Evolutionary conservation across 2,329 filamentous ascomycete genomes (phyloP), one percentile per base, ranked within the genome.

Genomic region (Penicillium sp.): DNA sequence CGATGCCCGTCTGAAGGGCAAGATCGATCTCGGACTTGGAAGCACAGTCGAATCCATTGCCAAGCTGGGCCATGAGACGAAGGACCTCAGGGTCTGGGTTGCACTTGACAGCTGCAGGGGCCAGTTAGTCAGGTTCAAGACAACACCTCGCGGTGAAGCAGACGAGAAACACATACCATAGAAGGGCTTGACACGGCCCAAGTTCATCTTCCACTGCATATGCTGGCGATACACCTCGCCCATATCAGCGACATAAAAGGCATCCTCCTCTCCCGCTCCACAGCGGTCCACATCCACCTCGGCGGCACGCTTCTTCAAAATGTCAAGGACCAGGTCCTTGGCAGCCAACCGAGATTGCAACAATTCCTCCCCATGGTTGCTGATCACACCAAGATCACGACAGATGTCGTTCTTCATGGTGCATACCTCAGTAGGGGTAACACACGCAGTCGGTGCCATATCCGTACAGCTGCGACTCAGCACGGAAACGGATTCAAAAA

Each of bases 191-290:
- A 99, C 90, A 68, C 93, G 89, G 67, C 88, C 86, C 72, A 99
- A 82, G 74, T 96, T 93, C 82, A 88, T 86, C 86, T 97, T 98
- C 95, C 95, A 99, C 78, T 93, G 90, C 75, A 98, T 82, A 72
- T 98, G 93, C 86, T 99, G 95, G 79, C 95, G 92, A 80, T 99
- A 99, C 75, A 99, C 90, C 81, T 98, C 92, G 78, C 95, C 95
- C 71, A 99, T 87, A 81, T 99, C 95, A 70, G 92, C 93, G 69
- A 99, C 93, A 79, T 96, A 99, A 80, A 99, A 99, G 59, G 95
- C 90, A 79, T 98, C 95, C 80, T 99, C 95, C 57, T 96, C 95
- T 67, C 95, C 95, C 50, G 92, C 86, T 65, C 91, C 90, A 80
- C 95, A 99, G 69, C 83, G 83, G 74, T 98, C 91, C 70, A 91